Percentiles rank a stretch among this genome's conserved stretches.
Evolutionary conservation across 2,329 filamentous ascomycete species (phyloP).

Genomic region (Sporothrix brunneoviolacea): DNA sequence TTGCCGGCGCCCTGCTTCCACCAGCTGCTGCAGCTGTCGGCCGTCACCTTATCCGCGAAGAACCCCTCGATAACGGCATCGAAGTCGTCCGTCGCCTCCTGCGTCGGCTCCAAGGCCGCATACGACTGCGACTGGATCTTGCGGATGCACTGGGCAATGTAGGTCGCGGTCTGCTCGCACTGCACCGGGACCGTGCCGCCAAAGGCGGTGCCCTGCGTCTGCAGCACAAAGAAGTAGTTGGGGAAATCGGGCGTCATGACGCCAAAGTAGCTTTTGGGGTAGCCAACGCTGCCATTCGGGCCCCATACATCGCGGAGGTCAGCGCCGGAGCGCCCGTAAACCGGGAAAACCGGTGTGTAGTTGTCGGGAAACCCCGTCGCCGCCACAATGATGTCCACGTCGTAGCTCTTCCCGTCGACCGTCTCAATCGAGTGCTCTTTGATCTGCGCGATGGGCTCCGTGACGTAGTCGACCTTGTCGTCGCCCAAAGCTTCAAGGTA

Average conservation of each 20-base stretch:
- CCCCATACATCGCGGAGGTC: constrained; percentile 20
- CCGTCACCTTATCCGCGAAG: constrained; percentile 13
- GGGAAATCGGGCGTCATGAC: constrained; percentile 23
- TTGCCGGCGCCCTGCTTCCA: constrained; percentile 14
- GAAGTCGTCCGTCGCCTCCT: constrained; percentile 18
- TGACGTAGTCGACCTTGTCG: constrained; percentile 26
- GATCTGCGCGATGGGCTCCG: constrained; percentile 25
- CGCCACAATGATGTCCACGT: constrained; percentile 29
- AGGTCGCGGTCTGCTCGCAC: constrained; percentile 16
- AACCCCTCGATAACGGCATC: constrained; percentile 12
- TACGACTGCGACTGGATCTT: constrained; percentile 18
- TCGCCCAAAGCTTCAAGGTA: constrained; percentile 23
- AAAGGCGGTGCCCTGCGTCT: constrained; percentile 15
- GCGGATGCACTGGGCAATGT: constrained; percentile 18
- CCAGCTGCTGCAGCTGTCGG: constrained; percentile 18
- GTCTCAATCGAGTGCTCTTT: constrained; percentile 25
- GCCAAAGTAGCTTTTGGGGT: constrained; percentile 22
- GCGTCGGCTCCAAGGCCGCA: constrained; percentile 12
- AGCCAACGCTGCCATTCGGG: constrained; percentile 14
- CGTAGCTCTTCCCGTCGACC: constrained; percentile 20
- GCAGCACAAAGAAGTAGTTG: constrained; percentile 24
- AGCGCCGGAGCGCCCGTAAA: constrained; percentile 18
- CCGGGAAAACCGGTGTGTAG: constrained; percentile 20
- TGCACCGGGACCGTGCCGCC: constrained; percentile 18
- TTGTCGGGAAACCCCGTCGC: constrained; percentile 24